Evolutionary conservation across 2,329 filamentous ascomycete genomes (phyloP).

Genomic region (Botrytis hyacinthi): DNA sequence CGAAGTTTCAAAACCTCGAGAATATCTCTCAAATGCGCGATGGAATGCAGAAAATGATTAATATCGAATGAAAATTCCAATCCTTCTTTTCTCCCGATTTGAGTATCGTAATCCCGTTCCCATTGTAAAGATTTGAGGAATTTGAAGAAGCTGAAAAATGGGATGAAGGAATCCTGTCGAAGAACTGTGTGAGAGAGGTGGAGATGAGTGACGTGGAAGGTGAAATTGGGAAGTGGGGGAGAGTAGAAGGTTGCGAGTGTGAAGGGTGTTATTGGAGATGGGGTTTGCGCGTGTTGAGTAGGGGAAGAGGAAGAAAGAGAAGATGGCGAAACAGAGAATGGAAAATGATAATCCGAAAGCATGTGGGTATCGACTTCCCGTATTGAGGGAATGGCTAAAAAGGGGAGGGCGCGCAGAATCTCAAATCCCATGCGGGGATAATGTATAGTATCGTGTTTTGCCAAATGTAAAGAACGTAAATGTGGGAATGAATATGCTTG

Average conservation of each 20-base stretch:
- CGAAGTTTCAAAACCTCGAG: not conserved
- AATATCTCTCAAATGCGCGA: not conserved
- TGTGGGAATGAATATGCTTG: not conserved
- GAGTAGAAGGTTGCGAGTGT: conserved; percentile 10
- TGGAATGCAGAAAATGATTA: not conserved
- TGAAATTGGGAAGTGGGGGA: not conserved
- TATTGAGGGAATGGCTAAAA: conserved; percentile 8
- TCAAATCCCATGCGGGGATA: conserved; percentile 18
- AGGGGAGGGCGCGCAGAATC: conserved; percentile 9
- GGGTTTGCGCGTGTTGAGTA: not conserved
- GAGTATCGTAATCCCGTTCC: not conserved
- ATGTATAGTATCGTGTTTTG: conserved; percentile 10
- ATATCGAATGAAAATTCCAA: not conserved
- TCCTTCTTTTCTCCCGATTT: not conserved
- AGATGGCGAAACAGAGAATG: not conserved
- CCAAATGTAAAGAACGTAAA: not conserved
- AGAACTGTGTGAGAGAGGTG: conserved; percentile 11
- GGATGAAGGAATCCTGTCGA: not conserved
- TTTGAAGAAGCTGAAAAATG: conserved; percentile 9
- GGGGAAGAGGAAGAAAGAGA: not conserved
- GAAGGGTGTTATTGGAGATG: not conserved
- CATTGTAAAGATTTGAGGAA: conserved; percentile 1
- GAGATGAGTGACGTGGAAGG: conserved; percentile 10
- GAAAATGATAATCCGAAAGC: conserved; percentile 18
- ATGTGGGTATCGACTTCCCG: conserved; percentile 10